These are phyloP conservation scores for Pestalotiopsis sp. DNA, from an alignment of 2,329 filamentous ascomycete genomes.

Conservation along the genomic window DNA sequence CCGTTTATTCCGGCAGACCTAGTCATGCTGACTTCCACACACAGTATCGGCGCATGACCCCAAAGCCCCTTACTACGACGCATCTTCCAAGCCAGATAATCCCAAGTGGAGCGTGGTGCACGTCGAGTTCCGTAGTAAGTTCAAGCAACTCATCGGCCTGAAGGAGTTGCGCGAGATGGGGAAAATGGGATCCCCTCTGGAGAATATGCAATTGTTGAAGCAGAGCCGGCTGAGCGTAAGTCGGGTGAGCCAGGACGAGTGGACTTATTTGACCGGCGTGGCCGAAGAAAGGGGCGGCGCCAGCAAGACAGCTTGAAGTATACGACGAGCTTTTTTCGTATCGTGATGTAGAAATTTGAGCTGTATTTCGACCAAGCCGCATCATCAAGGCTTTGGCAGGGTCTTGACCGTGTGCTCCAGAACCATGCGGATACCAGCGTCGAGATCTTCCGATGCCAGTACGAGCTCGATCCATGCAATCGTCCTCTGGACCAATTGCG, in stretches of 20 bases:
- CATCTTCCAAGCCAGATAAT: slow-evolving; percentile 68
- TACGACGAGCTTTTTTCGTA: not conserved
- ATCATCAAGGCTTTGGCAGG: slow-evolving; percentile 26
- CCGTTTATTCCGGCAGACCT: no score
- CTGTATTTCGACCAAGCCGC: not conserved
- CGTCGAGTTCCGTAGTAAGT: slow-evolving; percentile 84
- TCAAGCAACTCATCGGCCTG: slow-evolving; percentile 70
- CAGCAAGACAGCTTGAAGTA: slow-evolving; percentile 15
- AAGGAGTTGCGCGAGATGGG: slow-evolving; percentile 71
- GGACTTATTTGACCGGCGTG: slow-evolving; percentile 62
- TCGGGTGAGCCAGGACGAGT: slow-evolving; percentile 66
- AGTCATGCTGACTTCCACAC: slow-evolving; percentile 26
- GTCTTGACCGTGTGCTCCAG: slow-evolving; percentile 50
- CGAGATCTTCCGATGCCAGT: slow-evolving; percentile 51
- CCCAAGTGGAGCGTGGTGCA: slow-evolving; percentile 90
- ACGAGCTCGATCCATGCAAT: slow-evolving; percentile 58
- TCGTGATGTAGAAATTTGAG: not conserved
- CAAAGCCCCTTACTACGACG: slow-evolving; percentile 80
- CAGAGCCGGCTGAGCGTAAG: slow-evolving; percentile 83
- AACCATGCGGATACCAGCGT: slow-evolving; percentile 58
- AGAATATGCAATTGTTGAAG: slow-evolving; percentile 81
- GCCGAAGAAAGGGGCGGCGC: slow-evolving; percentile 41
- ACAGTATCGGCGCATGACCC: slow-evolving; percentile 72
- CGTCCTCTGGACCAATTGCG: slow-evolving; percentile 50
- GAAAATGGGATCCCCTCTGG: slow-evolving; percentile 57